Base-by-base conservation (phyloP, 2,329 filamentous ascomycete genomes). In the Aspergillus hortae region DNA sequence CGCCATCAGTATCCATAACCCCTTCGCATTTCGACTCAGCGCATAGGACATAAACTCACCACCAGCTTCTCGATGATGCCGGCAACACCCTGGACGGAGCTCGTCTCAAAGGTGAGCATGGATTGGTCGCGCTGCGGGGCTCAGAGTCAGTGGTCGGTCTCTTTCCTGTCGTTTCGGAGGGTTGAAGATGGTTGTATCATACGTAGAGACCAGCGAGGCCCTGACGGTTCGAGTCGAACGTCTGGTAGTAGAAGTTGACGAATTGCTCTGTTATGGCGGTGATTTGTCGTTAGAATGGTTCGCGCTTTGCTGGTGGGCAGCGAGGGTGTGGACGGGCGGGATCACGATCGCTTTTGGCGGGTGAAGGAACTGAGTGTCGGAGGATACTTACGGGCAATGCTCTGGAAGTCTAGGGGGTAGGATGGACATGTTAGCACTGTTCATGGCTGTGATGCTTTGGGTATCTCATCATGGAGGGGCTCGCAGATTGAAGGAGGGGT, bases 61-160 rank as follows among this genome's bases (percentile, higher is more conserved):
- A 73, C 70, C 56, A 97, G 83, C 81, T 96, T 96, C 73, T 90
- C 85, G 49, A 87, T 76, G 64, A 99, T 96, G 30, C 70, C 69
- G 21, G 62, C 67, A 33, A 77, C 75, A 57, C 92, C 92, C 66
- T 84, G 78, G 54, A 83, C 73, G 12, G 87, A 84, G 42, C 77
- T 64, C 44, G 81, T 85, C 81, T 97, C 90, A 67, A 96, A 97
- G 46, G 92, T 96, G 74, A 97, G 81, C 88, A 96, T 95, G 45
- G 94, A 97, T 55, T 86, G 73, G 4, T 87, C 82, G 66, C 88
- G 85, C 90, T 96, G 62, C 67, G 51, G 43, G 43, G 33, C 15
- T 57, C 35, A 55, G 25, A 47, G 32, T 35, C n/a, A 36, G 6
- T 17, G 4, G 41, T 62, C 43, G 62, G 56, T 44, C 25, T 32